phyloP scores from a whole-genome alignment of 331 rosid genomes.

The Quercus phellos region DNA sequence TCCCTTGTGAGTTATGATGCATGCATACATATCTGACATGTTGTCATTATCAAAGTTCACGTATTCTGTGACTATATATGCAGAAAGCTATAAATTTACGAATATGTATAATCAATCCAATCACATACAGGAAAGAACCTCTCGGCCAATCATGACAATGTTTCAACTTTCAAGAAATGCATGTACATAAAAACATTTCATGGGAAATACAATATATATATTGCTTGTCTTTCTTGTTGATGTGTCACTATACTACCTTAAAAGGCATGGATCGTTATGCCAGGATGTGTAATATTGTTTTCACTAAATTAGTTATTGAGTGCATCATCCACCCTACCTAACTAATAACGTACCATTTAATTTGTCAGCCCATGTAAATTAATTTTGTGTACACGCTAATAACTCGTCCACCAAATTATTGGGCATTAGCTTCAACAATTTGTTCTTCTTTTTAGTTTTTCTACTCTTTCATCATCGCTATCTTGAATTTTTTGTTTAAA shows the following conservation, averaged over 20 bases:
- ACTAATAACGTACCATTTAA: constrained; percentile 30
- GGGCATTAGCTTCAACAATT: not conserved
- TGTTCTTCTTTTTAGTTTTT: not conserved
- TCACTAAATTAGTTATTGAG: constrained; percentile 19
- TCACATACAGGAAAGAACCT: too few species aligned
- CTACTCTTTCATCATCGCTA: constrained; percentile 18
- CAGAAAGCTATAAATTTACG: too few species aligned
- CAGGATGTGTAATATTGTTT: not conserved
- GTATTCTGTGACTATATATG: too few species aligned
- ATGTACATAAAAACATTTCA: not conserved
- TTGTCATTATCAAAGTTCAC: too few species aligned
- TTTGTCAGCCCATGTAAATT: constrained; percentile 8
- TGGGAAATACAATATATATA: not conserved
- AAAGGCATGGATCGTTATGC: not conserved
- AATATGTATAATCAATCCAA: too few species aligned
- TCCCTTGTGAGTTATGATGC: too few species aligned
- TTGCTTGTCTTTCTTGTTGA: not conserved
- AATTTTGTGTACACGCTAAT: not conserved
- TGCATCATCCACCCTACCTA: constrained; percentile 33
- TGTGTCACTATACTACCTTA: constrained; percentile 18
- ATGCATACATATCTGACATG: too few species aligned
- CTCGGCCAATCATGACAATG: not conserved
- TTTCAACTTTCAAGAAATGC: not conserved
- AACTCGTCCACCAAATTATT: constrained; percentile 1
- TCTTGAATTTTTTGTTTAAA: constrained; percentile 31